Evolutionary conservation across 345 rosid species (phyloP).

Genomic region (Erodium maritimum): DNA sequence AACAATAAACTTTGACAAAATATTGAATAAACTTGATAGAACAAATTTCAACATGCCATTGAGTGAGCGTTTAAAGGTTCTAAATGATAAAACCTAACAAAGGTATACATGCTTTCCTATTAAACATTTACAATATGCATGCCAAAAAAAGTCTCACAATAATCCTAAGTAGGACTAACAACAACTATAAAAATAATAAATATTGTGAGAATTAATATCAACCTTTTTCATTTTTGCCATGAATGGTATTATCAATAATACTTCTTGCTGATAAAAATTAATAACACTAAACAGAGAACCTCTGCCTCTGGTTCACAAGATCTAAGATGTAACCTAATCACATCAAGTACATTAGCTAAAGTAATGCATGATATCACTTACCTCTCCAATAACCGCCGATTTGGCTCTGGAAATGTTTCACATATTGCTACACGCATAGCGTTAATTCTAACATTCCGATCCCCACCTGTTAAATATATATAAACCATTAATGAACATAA

Average conservation of each 20-base stretch:
- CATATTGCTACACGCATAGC: slow-evolving; percentile 80
- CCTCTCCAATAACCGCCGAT: slow-evolving; percentile 90
- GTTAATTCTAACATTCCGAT: slow-evolving; percentile 53
- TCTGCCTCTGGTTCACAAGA: not conserved
- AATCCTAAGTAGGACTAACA: not conserved
- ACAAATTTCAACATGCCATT: not conserved
- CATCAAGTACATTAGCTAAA: not conserved
- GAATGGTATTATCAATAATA: not conserved
- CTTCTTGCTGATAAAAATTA: no score
- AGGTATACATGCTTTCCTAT: not conserved
- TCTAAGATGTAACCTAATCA: not conserved
- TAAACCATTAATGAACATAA: slow-evolving; percentile 8
- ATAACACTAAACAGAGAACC: not conserved
- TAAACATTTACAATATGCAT: no score
- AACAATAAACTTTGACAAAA: not conserved
- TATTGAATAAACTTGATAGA: not conserved
- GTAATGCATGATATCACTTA: slow-evolving; percentile 17
- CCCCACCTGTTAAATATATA: slow-evolving; percentile 41
- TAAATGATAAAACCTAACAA: not conserved
- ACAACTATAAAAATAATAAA: no score
- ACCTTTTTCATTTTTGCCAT: not conserved
- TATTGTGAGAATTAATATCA: no score
- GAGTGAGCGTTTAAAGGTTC: not conserved
- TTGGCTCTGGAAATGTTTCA: slow-evolving; percentile 98
- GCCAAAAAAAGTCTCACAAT: no score